These are phyloP conservation scores for Wickerhamiella kurtzmanii DNA, from an alignment of 805 yeast genomes.

Conservation along the genomic window DNA sequence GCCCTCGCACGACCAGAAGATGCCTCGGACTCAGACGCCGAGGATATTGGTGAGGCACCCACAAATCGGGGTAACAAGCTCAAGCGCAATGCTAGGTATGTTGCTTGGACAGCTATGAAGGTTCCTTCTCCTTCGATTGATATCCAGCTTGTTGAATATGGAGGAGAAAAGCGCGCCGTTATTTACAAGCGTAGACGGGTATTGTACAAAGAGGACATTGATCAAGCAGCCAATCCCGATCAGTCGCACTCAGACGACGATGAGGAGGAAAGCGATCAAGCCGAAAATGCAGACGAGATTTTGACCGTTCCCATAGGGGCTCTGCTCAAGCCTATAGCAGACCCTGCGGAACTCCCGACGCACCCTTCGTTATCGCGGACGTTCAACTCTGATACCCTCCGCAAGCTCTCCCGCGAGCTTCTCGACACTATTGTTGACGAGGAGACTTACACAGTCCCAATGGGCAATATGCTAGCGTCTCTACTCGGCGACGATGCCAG, in stretches of 20 bases:
- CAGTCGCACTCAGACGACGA: slow-evolving; percentile 18
- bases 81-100: slow-evolving; percentile 35
- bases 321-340: slow-evolving; percentile 55
- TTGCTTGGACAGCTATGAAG: slow-evolving; percentile 33
- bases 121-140: slow-evolving; percentile 18
- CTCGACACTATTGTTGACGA: slow-evolving; percentile 70
- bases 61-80: slow-evolving; percentile 49
- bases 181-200: slow-evolving; percentile 18
- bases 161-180: slow-evolving; percentile 21
- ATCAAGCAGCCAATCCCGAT: slow-evolving; percentile 7
- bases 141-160: slow-evolving; percentile 21
- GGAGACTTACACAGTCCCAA: slow-evolving; percentile 58
- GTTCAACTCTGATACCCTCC: slow-evolving; percentile 43
- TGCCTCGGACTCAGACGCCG: slow-evolving; percentile 22
- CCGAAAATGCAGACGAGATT: slow-evolving; percentile 33
- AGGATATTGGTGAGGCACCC: slow-evolving; percentile 19
- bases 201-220: slow-evolving; percentile 23
- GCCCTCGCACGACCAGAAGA: slow-evolving; percentile 24
- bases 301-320: slow-evolving; percentile 36
- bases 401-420: slow-evolving; percentile 54
- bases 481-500: slow-evolving; percentile 78
- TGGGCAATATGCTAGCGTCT: slow-evolving; percentile 59
- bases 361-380: slow-evolving; percentile 60
- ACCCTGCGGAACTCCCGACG: slow-evolving; percentile 63
- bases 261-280: slow-evolving; percentile 17